phyloP scores from a whole-genome alignment of 495 filamentous ascomycete genomes.

The Lasiosphaeria hispida region DNA sequence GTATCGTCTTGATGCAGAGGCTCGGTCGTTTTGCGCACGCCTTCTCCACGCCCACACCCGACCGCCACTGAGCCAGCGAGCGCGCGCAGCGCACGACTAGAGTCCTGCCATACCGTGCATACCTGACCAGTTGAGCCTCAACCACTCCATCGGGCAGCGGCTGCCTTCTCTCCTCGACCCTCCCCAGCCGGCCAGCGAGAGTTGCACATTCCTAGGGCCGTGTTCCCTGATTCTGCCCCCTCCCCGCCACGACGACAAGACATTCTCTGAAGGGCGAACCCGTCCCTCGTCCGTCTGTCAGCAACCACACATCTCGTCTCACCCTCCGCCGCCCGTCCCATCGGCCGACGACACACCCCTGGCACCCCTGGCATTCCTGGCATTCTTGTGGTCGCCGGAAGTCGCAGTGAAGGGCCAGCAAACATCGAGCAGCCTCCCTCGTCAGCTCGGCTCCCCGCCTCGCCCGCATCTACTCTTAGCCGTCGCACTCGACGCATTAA shows the following conservation, averaged over 20 bases:
- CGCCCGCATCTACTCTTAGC: conserved; percentile 21
- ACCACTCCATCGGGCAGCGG: conserved; percentile 12
- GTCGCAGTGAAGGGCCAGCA: background rate
- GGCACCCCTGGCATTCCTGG: conserved; percentile 3
- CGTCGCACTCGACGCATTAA: conserved; percentile 12
- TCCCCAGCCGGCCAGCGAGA: conserved; percentile 1
- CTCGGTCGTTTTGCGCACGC: background rate
- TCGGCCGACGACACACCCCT: background rate
- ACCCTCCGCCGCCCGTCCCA: background rate
- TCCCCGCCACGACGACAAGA: background rate
- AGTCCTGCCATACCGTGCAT: conserved; percentile 6
- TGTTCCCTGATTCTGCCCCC: background rate
- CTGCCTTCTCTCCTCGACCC: background rate
- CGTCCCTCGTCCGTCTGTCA: background rate
- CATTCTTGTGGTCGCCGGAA: conserved; percentile 5
- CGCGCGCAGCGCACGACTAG: background rate
- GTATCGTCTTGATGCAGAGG: background rate
- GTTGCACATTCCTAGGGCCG: conserved; percentile 6
- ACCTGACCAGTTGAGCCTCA: conserved; percentile 16
- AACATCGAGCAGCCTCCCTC: background rate
- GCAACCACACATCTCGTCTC: background rate
- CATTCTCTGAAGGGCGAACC: background rate
- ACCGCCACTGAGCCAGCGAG: background rate
- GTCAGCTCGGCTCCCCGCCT: background rate
- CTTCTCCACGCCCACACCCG: background rate